Conservation (phyloP, 306 rosid genomes). For the Sesbania bispinosa region DNA sequence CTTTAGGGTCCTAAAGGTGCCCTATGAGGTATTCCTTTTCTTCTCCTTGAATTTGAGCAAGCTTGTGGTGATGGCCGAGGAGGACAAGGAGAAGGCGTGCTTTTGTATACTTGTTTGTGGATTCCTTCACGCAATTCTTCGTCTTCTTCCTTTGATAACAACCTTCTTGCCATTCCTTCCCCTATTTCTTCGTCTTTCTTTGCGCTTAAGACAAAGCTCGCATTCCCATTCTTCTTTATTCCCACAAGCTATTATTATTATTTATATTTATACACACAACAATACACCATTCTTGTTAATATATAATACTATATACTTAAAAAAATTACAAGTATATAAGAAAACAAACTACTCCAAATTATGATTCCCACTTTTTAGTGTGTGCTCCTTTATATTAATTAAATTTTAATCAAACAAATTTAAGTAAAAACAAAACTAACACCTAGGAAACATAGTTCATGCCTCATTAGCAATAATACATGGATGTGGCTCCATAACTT, state of each 20-base stretch:
- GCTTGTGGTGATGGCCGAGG: not conserved
- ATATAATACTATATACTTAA: not conserved
- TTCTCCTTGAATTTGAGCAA: constrained; percentile 62
- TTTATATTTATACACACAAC: not conserved
- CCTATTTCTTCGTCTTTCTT: constrained; percentile 46
- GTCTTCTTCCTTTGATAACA: constrained; percentile 36
- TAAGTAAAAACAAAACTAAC: not conserved
- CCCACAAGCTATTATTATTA: constrained; percentile 37
- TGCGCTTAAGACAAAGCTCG: constrained; percentile 38
- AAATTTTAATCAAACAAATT: not conserved
- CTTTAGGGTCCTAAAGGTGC: constrained; percentile 59
- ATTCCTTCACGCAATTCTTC: constrained; percentile 49
- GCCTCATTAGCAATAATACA: not conserved
- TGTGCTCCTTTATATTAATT: no score
- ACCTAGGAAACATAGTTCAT: not conserved
- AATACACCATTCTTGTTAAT: not conserved
- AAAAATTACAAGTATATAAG: not conserved
- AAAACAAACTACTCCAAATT: not conserved
- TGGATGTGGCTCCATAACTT: not conserved
- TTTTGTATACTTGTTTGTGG: constrained; percentile 37
- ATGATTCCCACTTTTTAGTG: not conserved
- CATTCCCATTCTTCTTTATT: constrained; percentile 46
- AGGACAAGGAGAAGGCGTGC: constrained; percentile 29
- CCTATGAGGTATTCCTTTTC: constrained; percentile 70
- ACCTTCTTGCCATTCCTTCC: constrained; percentile 41